Percentiles rank a stretch among this genome's conserved stretches.
phyloP scores from a whole-genome alignment of 2,329 filamentous ascomycete species.

The Coleophoma cylindrospora region DNA sequence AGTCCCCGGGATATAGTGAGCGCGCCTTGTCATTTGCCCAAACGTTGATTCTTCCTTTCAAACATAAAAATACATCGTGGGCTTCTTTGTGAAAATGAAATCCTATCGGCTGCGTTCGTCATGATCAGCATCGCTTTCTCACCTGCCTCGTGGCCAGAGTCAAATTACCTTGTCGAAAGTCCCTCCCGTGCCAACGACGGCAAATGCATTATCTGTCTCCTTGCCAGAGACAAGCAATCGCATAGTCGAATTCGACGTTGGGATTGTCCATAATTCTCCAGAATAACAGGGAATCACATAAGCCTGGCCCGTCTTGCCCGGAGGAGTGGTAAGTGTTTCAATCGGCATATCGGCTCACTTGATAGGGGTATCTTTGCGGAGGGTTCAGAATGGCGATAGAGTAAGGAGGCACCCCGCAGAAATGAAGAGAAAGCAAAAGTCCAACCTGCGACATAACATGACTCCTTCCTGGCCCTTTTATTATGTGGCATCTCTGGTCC shows the following conservation, averaged over 20 bases:
- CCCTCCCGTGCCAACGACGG: conserved; percentile 18
- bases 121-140: too few species aligned
- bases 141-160: too few species aligned
- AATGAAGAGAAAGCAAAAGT: too few species aligned
- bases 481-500: too few species aligned
- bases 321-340: conserved; percentile 3
- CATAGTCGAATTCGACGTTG: conserved; percentile 18
- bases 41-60: conserved; percentile 49
- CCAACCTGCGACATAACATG: too few species aligned
- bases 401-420: neutral
- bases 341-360: neutral
- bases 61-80: conserved; percentile 52
- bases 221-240: conserved; percentile 20
- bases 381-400: neutral
- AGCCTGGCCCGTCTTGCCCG: conserved; percentile 8
- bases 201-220: conserved; percentile 22
- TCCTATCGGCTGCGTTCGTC: conserved; percentile 25
- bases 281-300: conserved; percentile 17
- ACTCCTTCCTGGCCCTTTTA: too few species aligned
- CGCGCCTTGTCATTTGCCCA: conserved; percentile 53
- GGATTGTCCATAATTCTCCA: conserved; percentile 22
- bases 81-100: conserved; percentile 53
- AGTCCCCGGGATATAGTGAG: conserved; percentile 49
- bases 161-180: conserved; percentile 12
- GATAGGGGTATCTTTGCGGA: neutral